Evolutionary conservation across 805 yeast species (phyloP).

Genomic region (Yarrowia bubula): DNA sequence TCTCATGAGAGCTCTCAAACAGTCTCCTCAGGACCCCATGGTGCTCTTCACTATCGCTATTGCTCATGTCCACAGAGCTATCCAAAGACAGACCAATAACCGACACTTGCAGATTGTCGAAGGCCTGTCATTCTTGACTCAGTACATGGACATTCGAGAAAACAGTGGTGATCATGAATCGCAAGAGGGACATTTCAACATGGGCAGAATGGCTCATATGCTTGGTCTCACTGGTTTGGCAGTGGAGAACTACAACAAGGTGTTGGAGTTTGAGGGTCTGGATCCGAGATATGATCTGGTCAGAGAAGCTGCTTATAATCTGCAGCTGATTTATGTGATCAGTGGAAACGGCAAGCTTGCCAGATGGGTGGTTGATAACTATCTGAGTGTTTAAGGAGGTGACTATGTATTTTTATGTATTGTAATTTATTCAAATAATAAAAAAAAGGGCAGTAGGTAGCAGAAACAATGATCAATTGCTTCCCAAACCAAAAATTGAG

Average conservation of each 20-base stretch:
- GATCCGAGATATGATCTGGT: conserved; percentile 60
- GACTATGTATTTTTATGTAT: neutral
- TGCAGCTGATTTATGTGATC: conserved; percentile 68
- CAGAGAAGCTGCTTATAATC: conserved; percentile 82
- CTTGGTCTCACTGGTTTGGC: conserved; percentile 77
- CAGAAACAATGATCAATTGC: too few species aligned
- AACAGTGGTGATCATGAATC: conserved; percentile 44
- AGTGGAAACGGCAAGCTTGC: conserved; percentile 73
- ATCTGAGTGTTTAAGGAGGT: conserved; percentile 48
- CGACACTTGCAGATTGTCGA: conserved; percentile 86
- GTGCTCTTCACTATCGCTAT: conserved; percentile 71
- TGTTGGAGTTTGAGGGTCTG: conserved; percentile 44
- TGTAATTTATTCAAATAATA: neutral
- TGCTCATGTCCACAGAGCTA: conserved; percentile 82
- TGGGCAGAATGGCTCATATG: conserved; percentile 82
- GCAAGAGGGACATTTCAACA: conserved; percentile 78
- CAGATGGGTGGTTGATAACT: conserved; percentile 58
- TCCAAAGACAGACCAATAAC: conserved; percentile 83
- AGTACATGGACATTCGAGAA: conserved; percentile 58
- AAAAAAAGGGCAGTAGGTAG: too few species aligned
- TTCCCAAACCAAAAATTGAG: too few species aligned
- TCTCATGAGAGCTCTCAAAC: conserved; percentile 64
- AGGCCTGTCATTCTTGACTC: conserved; percentile 74
- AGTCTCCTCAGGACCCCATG: conserved; percentile 73
- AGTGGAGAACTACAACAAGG: conserved; percentile 66